Base-by-base conservation (phyloP, 2,329 filamentous ascomycete genomes). In the Fusarium sp. region DNA sequence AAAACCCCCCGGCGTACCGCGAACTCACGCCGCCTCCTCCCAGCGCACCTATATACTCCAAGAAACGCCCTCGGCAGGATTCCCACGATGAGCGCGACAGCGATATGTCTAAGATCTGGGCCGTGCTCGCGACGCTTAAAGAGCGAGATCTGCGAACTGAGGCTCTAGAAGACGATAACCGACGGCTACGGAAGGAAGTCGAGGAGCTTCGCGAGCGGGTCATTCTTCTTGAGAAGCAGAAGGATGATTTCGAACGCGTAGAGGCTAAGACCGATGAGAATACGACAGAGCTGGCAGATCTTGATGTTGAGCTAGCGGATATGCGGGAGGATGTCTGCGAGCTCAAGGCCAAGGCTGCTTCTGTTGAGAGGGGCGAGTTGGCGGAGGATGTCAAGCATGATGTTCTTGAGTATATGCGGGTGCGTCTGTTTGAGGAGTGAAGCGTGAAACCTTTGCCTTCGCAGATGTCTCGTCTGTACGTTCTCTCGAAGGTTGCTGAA, bases 361-460 rank as follows among this genome's bases (percentile, higher is more conserved):
- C 26, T n/a, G 19, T 58, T 10, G 48, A 45, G 39, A n/a, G 26
- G 17, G 41, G 33, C 24, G 55, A 58, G 13, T 20, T 53, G 7
- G 48, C 37, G 3, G 20, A 54, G 7, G 40, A n/a, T 10, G 41
- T 54, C 9, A 35, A 58, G 32, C 26, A 35, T 6, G 48, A 53
- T 54, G 33, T 58, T 40, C 26, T 58, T n/a, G 48, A 58, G 17
- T 40, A 40, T 6, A 40, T 58, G 15, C 33, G 40, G 20, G 17
- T 33, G 35, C 53, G 53, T 41, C 53, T 56, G 6, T 56, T 37
- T 45, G 53, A 37, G 17, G 53, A 49, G 17, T 56, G 53, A 56
- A 55, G 24, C 14, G 35, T 37, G 35, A 37, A 37, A 37, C 17
- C 35, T 37, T 37, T n/a, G 15, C 3, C 17, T 37, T 10, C 10